These are phyloP conservation scores for Argentina anserina DNA, from an alignment of 306 rosid genomes.

Conservation along the genomic window DNA sequence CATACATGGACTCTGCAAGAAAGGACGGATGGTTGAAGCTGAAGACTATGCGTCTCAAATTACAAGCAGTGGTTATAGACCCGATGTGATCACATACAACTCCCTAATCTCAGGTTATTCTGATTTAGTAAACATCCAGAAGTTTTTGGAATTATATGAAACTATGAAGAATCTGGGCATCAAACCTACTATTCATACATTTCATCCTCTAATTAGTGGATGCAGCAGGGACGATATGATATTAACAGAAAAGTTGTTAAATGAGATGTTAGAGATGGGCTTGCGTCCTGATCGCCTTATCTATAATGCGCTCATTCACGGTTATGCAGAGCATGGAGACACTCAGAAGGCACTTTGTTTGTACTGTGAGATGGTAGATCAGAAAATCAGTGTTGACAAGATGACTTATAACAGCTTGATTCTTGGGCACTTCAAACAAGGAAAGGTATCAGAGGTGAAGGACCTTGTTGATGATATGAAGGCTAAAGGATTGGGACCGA, in stretches of 20 bases:
- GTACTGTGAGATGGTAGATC: conserved; percentile 51
- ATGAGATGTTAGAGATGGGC: conserved; percentile 53
- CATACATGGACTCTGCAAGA: conserved; percentile 62
- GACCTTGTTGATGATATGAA: conserved; percentile 62
- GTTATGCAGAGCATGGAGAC: conserved; percentile 55
- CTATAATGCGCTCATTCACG: conserved; percentile 50
- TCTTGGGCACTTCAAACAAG: conserved; percentile 52
- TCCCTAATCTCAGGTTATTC: conserved; percentile 76
- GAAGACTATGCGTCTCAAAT: conserved; percentile 48
- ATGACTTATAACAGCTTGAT: conserved; percentile 79
- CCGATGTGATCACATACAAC: conserved; percentile 77
- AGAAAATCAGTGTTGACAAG: conserved; percentile 53
- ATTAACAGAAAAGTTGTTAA: conserved; percentile 42
- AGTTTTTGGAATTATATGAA: conserved; percentile 59
- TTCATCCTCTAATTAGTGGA: conserved; percentile 57
- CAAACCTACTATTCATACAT: conserved; percentile 61
- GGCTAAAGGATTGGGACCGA: conserved; percentile 60
- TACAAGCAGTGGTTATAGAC: conserved; percentile 39
- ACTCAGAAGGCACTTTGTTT: conserved; percentile 48
- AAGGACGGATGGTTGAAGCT: conserved; percentile 58
- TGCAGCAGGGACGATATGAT: conserved; percentile 48
- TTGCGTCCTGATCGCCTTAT: conserved; percentile 57
- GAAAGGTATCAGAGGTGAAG: conserved; percentile 46
- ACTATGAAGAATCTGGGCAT: conserved; percentile 55
- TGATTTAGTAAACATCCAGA: conserved; percentile 37